Evolutionary conservation across 257 asterid species (phyloP), one percentile per base, ranked within the genome.

Genomic region (Plectranthus barbatus): DNA sequence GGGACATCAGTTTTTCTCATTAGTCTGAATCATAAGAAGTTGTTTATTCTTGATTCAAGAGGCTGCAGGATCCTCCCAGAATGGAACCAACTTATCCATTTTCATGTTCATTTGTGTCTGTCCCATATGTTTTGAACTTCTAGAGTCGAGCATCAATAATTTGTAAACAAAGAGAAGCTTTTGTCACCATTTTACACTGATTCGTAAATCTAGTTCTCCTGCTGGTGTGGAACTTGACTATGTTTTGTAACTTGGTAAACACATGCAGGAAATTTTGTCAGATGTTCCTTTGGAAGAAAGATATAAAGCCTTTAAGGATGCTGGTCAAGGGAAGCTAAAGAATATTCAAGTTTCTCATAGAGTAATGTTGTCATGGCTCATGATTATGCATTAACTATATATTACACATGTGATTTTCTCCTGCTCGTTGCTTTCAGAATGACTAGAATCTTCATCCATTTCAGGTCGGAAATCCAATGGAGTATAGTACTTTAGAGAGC

Each of bases 381-480:
- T 69, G 44, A 39, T 67, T n/a, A 51, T 26, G 53, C 64, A 52
- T 34, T 56, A 31, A 60, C 19, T n/a, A 29, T 15, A 10, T 18
- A 24, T 54, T 40, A 7, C 49, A 5, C 21, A 12, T 36, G 14
- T 17, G 72, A 54, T 37, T 69, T 40, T 36, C 56, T 60, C n/a
- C 8, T 60, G 65, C 52, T 15, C 40, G 18, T 53, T 14, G 1
- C 23, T 54, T 55, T 60, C 51, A 26, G 9, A 48, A 64, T 53
- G 51, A 65, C 7, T 15, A 31, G 13, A 61, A 62, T 73, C 20
- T n/a, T 58, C 60, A 39, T 53, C 34, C 49, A 48, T 56, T 62
- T 76, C 76, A 92, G 99, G 84, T 89, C 49, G 99, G 99, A 71
- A 92, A 85, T 65, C 95, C 99, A 15, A 82, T 89, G 96, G 97